Conservation (phyloP, 1,139 yeast species). For the Eremothecium sinecaudum region DNA sequence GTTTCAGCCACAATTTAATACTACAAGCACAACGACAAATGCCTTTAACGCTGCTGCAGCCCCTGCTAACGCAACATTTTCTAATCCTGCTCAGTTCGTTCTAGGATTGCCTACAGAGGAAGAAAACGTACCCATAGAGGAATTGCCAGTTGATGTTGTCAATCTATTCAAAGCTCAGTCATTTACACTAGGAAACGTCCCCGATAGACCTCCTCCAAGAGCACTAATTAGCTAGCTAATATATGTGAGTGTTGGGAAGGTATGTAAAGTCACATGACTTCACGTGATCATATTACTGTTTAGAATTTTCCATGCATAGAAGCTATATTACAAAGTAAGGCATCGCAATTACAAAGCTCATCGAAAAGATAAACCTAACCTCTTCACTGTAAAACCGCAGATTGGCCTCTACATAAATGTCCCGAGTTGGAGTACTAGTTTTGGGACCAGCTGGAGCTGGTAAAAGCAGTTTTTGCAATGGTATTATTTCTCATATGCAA, state of each 20-base stretch:
- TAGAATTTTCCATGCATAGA: too few species aligned
- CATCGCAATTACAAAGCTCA: too few species aligned
- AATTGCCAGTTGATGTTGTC: constrained; percentile 37
- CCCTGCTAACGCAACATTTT: constrained; percentile 10
- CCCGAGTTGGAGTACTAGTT: constrained; percentile 90
- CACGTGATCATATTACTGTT: too few species aligned
- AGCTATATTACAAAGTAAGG: too few species aligned
- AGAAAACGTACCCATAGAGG: constrained; percentile 28
- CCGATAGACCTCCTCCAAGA: constrained; percentile 71
- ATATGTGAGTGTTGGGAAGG: too few species aligned
- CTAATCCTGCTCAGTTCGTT: too few species aligned
- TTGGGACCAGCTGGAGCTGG: constrained; percentile 99
- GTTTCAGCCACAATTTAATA: background rate
- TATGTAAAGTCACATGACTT: too few species aligned
- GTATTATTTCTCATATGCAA: constrained; percentile 81
- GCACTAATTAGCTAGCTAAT: constrained; percentile 13
- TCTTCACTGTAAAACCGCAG: background rate
- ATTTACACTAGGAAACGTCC: constrained; percentile 61
- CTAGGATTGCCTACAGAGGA: constrained; percentile 34
- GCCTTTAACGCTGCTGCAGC: background rate
- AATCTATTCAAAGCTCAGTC: constrained; percentile 42
- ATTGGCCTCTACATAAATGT: constrained; percentile 40
- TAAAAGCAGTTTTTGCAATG: constrained; percentile 82
- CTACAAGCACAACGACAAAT: background rate
- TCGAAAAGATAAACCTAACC: too few species aligned